These are phyloP conservation scores for Rhodosporidiobolus sp. DNA, from an alignment of 768 basidiomycete species.

Conservation along the genomic window DNA sequence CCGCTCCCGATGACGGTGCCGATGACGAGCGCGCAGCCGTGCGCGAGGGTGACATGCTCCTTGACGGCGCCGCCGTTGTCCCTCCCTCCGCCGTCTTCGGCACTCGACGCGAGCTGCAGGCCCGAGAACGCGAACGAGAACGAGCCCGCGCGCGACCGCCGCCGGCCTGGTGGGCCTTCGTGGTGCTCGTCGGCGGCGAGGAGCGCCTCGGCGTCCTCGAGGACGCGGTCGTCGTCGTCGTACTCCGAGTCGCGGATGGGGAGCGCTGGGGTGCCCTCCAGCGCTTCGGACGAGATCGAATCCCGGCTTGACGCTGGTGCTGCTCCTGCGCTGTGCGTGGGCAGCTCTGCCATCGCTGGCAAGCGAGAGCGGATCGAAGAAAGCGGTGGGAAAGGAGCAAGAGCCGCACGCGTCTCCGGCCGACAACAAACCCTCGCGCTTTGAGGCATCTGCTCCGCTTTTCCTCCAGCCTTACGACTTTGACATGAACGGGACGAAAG, in stretches of 20 bases:
- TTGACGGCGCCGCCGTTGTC: not conserved
- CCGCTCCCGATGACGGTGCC: conserved; percentile 39
- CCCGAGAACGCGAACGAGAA: conserved; percentile 23
- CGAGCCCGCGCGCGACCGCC: conserved; percentile 3
- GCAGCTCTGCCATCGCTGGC: too few relatives aligned
- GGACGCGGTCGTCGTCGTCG: conserved; percentile 11
- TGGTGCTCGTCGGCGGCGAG: not conserved
- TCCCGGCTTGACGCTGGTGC: too few relatives aligned
- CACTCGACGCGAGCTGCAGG: conserved; percentile 4
- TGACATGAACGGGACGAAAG: too few relatives aligned
- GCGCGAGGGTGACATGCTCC: conserved; percentile 22
- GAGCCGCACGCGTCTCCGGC: too few relatives aligned
- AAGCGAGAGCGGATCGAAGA: too few relatives aligned
- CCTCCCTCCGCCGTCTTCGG: conserved; percentile 5
- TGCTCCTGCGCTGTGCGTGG: too few relatives aligned
- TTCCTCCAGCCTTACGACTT: too few relatives aligned
- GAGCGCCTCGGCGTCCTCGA: not conserved
- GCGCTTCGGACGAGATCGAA: not conserved
- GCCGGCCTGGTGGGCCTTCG: too few relatives aligned
- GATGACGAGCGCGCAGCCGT: conserved; percentile 38
- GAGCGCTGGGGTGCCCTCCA: not conserved
- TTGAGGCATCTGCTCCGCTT: too few relatives aligned
- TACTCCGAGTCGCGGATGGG: conserved; percentile 10
- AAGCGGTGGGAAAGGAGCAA: too few relatives aligned
- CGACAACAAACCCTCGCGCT: too few relatives aligned